phyloP scores from a whole-genome alignment of 2,329 filamentous ascomycete genomes.

The Clonostachys sp. region DNA sequence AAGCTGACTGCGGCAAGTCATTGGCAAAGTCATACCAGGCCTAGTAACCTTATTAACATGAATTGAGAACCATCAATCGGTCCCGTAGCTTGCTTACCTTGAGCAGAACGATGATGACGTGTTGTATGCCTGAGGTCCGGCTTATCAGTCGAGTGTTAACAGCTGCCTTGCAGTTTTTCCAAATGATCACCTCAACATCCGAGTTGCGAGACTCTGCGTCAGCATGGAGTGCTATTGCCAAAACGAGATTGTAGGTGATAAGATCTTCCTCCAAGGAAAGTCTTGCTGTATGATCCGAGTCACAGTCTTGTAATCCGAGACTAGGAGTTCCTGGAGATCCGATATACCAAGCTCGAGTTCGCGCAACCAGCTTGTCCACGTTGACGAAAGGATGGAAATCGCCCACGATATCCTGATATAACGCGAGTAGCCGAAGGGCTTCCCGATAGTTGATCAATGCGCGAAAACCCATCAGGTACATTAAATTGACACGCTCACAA shows the following conservation, averaged over 20 bases:
- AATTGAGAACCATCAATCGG: not conserved
- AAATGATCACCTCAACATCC: not conserved
- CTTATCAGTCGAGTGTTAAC: slow-evolving; percentile 1
- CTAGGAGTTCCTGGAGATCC: no score
- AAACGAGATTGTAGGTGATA: slow-evolving; percentile 4
- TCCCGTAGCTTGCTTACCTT: not conserved
- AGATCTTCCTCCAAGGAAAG: slow-evolving; percentile 4
- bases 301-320: no score
- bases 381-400: no score
- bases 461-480: no score
- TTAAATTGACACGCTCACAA: no score
- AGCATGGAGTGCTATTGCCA: slow-evolving; percentile 5
- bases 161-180: slow-evolving; percentile 1
- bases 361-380: not conserved
- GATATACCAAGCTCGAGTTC: not conserved
- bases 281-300: not conserved
- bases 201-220: slow-evolving; percentile 2
- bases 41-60: not conserved
- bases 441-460: no score
- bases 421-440: no score
- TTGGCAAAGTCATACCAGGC: slow-evolving; percentile 15
- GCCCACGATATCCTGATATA: no score
- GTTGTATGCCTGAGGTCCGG: slow-evolving; percentile 1
- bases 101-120: slow-evolving; percentile 1
- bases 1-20: slow-evolving; percentile 12